Evolutionary conservation across 306 rosid genomes (phyloP), one percentile per base, ranked within the genome.

Genomic region (Vigna radiata): DNA sequence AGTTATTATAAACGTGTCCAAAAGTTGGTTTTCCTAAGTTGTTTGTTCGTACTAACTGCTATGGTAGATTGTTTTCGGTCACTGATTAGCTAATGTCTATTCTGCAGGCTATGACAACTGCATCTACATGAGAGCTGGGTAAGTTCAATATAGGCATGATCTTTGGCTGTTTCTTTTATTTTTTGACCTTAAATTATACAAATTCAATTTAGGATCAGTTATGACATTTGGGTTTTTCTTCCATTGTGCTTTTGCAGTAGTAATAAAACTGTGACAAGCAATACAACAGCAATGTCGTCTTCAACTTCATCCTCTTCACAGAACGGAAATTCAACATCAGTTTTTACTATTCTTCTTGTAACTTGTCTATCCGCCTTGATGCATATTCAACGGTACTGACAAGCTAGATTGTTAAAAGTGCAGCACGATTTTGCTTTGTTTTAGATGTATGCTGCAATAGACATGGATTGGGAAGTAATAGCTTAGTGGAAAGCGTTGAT

Each of bases 51-150:
- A 27, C 36, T n/a, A n/a, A n/a, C n/a, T n/a, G n/a, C 36, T 6
- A 79, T 15, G 11, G 13, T 25, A 23, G 63, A 23, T 5, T 25
- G 64, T 2, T 59, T 31, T 59, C n/a, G 31, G 44, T 60, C 50
- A 65, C 58, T 78, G 44, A 78, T 67, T 56, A 33, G 56, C 72
- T 67, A 44, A 5, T 68, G 47, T 55, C 41, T 16, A 48, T 60
- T 14, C 3, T 85, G 92, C 93, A 91, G 98, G 96, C 78, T 93
- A 91, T 78, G 98, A 93, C 78, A 89, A 46, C 15, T 93, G 98
- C 92, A 56, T 91, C 85, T 93, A 93, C 77, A 75, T 86, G 90
- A 88, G 87, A 33, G 82, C 84, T 7, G 93, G 98, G 98, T 89
- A 85, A 91, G 92, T 76, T 83, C 79, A 64, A 17, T 73, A 17